Conservation (phyloP, 1,284 basidiomycete genomes). For the Ceratobasidium sp. region DNA sequence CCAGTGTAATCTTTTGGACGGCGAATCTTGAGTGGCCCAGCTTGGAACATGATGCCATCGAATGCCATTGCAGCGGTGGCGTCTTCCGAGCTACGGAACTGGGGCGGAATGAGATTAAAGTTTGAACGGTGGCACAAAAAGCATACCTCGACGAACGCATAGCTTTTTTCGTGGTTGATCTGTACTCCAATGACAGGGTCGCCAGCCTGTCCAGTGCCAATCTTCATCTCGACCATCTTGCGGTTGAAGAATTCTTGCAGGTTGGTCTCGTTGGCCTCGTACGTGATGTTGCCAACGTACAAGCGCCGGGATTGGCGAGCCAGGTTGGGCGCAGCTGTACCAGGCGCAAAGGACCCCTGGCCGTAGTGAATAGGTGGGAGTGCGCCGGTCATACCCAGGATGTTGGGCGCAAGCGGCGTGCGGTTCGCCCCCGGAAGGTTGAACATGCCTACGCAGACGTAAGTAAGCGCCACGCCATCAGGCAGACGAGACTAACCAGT, state of each 20-base stretch:
- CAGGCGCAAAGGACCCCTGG: slow-evolving; percentile 52
- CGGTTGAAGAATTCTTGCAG: slow-evolving; percentile 92
- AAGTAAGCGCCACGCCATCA: background rate
- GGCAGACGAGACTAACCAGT: slow-evolving; percentile 68
- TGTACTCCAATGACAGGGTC: slow-evolving; percentile 92
- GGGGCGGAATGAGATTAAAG: slow-evolving; percentile 38
- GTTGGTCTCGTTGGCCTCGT: slow-evolving; percentile 89
- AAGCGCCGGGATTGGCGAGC: slow-evolving; percentile 92
- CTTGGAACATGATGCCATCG: slow-evolving; percentile 95
- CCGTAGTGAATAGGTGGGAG: slow-evolving; percentile 72
- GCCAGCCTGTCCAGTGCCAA: slow-evolving; percentile 81
- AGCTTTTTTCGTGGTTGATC: slow-evolving; percentile 97
- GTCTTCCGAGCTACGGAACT: slow-evolving; percentile 97
- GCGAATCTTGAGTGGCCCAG: slow-evolving; percentile 90
- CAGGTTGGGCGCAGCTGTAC: slow-evolving; percentile 73
- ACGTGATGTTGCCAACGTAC: slow-evolving; percentile 95
- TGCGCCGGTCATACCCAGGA: slow-evolving; percentile 76
- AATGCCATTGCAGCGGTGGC: slow-evolving; percentile 96
- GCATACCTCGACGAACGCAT: slow-evolving; percentile 92
- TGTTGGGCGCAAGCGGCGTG: slow-evolving; percentile 78
- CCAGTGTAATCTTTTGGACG: slow-evolving; percentile 96
- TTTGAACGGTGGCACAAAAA: background rate
- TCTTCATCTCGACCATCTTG: slow-evolving; percentile 91
- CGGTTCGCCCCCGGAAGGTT: slow-evolving; percentile 91
- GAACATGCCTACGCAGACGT: slow-evolving; percentile 70